phyloP scores from a whole-genome alignment of 495 filamentous ascomycete species.

The Podospora australis region DNA sequence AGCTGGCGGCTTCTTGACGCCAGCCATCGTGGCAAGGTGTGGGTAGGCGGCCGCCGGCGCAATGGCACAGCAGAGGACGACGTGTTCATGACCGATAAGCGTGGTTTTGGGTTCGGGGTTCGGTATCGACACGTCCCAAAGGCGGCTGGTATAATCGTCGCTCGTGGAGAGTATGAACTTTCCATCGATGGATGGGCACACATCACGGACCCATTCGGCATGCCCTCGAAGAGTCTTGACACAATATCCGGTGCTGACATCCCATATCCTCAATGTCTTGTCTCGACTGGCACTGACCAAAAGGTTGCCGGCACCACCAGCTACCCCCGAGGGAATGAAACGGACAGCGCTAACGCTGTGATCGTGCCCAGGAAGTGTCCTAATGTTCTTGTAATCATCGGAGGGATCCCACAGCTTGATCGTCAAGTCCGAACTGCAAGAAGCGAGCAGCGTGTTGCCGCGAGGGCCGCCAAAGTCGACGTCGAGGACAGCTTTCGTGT shows the following conservation, averaged over 20 bases:
- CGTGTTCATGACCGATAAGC: conserved; percentile 83
- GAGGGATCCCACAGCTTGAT: conserved; percentile 96
- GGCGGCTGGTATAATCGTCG: conserved; percentile 68
- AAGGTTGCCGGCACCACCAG: conserved; percentile 64
- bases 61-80: conserved; percentile 81
- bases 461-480: conserved; percentile 88
- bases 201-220: conserved; percentile 84
- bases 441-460: conserved; percentile 79
- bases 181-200: conserved; percentile 76
- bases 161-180: conserved; percentile 75
- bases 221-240: conserved; percentile 78
- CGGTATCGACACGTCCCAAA: conserved; percentile 77
- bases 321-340: conserved; percentile 77
- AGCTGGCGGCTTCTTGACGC: conserved; percentile 69
- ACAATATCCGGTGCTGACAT: conserved; percentile 88
- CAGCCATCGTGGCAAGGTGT: conserved; percentile 72
- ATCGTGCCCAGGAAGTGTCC: conserved; percentile 89
- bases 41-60: conserved; percentile 75
- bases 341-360: conserved; percentile 83
- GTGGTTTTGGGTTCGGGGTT: conserved; percentile 70
- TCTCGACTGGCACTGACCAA: conserved; percentile 78
- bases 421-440: conserved; percentile 82
- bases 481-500: conserved; percentile 83
- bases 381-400: conserved; percentile 92
- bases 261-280: conserved; percentile 82